Evolutionary conservation across 805 yeast species (phyloP).

Genomic region (Tetrapisispora taiwanensis): DNA sequence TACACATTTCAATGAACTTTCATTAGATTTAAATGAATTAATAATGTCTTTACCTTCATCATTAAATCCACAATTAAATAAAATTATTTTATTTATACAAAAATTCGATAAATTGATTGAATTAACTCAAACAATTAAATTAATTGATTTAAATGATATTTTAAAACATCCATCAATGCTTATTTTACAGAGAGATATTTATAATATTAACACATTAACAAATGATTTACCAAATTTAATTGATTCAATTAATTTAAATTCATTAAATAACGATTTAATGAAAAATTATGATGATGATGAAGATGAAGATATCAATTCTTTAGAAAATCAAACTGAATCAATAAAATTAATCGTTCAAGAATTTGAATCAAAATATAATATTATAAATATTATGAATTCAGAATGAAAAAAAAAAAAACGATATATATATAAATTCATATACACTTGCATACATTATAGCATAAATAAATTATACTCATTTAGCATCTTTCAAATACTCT

Average conservation of each 20-base stretch:
- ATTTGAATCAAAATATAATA: slow-evolving; percentile 15
- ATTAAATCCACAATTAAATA: slow-evolving; percentile 9
- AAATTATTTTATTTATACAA: slow-evolving; percentile 8
- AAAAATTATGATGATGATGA: slow-evolving; percentile 3
- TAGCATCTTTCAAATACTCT: slow-evolving; percentile 87
- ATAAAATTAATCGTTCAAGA: slow-evolving; percentile 12
- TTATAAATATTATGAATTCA: slow-evolving; percentile 8
- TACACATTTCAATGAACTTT: background rate
- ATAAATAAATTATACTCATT: background rate
- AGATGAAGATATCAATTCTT: background rate
- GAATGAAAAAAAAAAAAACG: background rate
- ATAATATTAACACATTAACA: slow-evolving; percentile 5
- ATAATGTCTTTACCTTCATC: slow-evolving; percentile 10
- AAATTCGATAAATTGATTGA: slow-evolving; percentile 14
- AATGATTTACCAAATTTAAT: slow-evolving; percentile 7
- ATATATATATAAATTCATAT: background rate
- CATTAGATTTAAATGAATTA: slow-evolving; percentile 15
- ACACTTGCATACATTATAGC: no score
- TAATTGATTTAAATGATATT: slow-evolving; percentile 11
- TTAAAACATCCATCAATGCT: slow-evolving; percentile 21
- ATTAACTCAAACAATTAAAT: slow-evolving; percentile 18
- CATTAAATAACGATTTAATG: background rate
- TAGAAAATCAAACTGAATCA: slow-evolving; percentile 6
- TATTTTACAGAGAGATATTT: slow-evolving; percentile 21
- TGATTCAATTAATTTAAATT: slow-evolving; percentile 3